These are phyloP conservation scores for Dioszegia aurantiaca DNA, from an alignment of 768 basidiomycete species.

Conservation along the genomic window DNA sequence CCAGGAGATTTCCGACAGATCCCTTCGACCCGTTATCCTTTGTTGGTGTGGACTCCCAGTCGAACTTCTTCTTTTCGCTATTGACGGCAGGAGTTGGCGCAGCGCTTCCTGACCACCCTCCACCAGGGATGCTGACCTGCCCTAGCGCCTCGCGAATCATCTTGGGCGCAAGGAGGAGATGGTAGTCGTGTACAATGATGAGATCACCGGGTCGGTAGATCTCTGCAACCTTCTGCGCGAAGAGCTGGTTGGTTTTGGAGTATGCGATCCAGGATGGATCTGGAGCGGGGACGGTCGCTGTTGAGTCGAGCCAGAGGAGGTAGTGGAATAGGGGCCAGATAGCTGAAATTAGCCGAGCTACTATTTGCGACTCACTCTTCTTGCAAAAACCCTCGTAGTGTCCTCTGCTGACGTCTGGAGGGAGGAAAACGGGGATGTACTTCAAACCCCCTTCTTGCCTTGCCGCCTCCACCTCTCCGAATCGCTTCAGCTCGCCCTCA, in stretches of 20 bases:
- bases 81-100: constrained; percentile 33
- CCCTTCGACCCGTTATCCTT: constrained; percentile 15
- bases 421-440: constrained; percentile 74
- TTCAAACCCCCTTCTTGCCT: constrained; percentile 57
- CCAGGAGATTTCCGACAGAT: constrained; percentile 34
- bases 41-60: constrained; percentile 30
- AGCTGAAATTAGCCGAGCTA: constrained; percentile 56
- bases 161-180: constrained; percentile 83
- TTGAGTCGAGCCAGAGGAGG: constrained; percentile 88
- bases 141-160: constrained; percentile 68
- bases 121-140: constrained; percentile 21
- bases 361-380: constrained; percentile 64
- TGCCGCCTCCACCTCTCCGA: constrained; percentile 58
- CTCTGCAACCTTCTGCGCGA: constrained; percentile 74
- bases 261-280: constrained; percentile 73
- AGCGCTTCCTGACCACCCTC: constrained; percentile 24
- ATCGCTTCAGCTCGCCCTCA: constrained; percentile 64
- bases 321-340: constrained; percentile 99
- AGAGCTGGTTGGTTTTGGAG: constrained; percentile 76
- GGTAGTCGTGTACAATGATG: constrained; percentile 81
- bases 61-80: constrained; percentile 33
- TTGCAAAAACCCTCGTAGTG: constrained; percentile 99
- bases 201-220: constrained; percentile 86
- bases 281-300: constrained; percentile 79
- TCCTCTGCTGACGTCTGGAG: constrained; percentile 70